These are phyloP conservation scores for Naegleria gruberi DNA, from an alignment of 208 protist species.

Conservation along the genomic window DNA sequence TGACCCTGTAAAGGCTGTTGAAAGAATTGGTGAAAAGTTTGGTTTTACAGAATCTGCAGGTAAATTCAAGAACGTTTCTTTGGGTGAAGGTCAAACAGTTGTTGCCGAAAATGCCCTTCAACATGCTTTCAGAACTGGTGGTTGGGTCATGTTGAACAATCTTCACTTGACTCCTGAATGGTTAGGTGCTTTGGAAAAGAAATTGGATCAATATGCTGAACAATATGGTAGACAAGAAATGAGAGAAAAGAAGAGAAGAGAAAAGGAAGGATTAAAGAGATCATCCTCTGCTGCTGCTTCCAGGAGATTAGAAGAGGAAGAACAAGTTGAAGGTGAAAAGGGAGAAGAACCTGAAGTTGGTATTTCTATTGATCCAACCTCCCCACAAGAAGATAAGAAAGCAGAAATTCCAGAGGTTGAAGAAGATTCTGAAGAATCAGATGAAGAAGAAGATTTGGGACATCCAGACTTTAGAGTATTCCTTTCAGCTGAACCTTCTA, in stretches of 20 bases:
- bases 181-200: constrained; percentile 89
- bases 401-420: not conserved
- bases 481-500: constrained; percentile 88
- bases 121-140: constrained; percentile 74
- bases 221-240: constrained; percentile 76
- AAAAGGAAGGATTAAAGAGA: constrained; percentile 47
- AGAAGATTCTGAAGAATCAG: constrained; percentile 41
- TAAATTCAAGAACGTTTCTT: constrained; percentile 88
- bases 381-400: constrained; percentile 7
- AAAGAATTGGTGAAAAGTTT: constrained; percentile 82
- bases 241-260: constrained; percentile 65
- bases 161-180: constrained; percentile 90
- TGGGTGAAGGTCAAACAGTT: constrained; percentile 95
- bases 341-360: not conserved
- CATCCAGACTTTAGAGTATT: constrained; percentile 92
- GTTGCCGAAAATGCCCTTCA: constrained; percentile 88
- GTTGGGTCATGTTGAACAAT: constrained; percentile 96
- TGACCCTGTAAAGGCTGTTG: constrained; percentile 88
- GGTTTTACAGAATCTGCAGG: constrained; percentile 88
- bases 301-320: constrained; percentile 32
- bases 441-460: constrained; percentile 76
- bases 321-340: constrained; percentile 9
- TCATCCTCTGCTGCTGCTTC: constrained; percentile 3
- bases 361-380: not conserved
- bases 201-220: constrained; percentile 79